These are phyloP conservation scores for Xylariaceae sp. DNA, from an alignment of 2,329 filamentous ascomycete genomes.

Conservation along the genomic window DNA sequence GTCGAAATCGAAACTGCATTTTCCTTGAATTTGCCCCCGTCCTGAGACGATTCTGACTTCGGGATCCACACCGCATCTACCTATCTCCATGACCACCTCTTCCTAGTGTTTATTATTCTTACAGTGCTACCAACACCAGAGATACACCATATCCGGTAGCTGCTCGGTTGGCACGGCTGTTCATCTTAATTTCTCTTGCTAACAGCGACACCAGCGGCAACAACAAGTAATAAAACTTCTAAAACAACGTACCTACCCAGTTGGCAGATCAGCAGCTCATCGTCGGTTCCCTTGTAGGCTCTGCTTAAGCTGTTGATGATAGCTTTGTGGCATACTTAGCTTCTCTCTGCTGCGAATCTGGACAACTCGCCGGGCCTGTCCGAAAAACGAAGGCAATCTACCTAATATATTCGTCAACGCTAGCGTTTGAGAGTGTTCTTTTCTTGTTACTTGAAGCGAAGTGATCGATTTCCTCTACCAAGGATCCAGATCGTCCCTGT, in stretches of 20 bases:
- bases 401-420: too few species aligned
- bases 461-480: too few species aligned
- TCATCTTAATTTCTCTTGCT: constrained; percentile 17
- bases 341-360: too few species aligned
- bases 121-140: constrained; percentile 14
- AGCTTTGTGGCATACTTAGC: too few species aligned
- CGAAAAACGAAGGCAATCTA: too few species aligned
- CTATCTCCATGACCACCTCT: constrained; percentile 10
- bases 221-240: background rate
- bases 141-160: constrained; percentile 4
- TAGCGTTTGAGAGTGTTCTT: too few species aligned
- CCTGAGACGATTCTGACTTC: background rate
- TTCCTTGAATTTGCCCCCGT: background rate
- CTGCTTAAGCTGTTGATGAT: too few species aligned
- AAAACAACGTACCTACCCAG: constrained; percentile 8
- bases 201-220: background rate
- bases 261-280: constrained; percentile 1
- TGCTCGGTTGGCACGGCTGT: constrained; percentile 18
- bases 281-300: too few species aligned
- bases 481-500: constrained; percentile 21
- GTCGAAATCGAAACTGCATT: background rate
- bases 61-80: too few species aligned
- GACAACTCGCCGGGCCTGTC: too few species aligned
- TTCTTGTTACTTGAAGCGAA: too few species aligned
- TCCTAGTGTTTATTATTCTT: constrained; percentile 18